These are phyloP conservation scores for Lactarius tabidus DNA, from an alignment of 768 basidiomycete species.

Conservation along the genomic window DNA sequence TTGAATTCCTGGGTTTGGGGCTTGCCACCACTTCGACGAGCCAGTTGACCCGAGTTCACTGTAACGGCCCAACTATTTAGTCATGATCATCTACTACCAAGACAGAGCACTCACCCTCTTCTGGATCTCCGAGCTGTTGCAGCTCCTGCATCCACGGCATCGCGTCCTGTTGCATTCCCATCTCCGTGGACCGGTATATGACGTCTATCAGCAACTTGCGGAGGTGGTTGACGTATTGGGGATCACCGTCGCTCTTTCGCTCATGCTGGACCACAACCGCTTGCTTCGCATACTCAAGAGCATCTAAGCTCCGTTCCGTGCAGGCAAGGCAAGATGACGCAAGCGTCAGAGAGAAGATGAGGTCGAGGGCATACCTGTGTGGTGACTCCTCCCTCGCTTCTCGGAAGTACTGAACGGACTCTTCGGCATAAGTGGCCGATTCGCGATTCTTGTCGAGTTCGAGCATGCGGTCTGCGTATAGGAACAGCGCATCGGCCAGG, in stretches of 20 bases:
- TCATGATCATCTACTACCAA: neutral
- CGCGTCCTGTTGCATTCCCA: neutral
- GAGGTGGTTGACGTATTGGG: neutral
- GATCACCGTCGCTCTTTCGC: neutral
- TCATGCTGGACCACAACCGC: slow-evolving; percentile 12
- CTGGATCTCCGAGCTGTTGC: neutral
- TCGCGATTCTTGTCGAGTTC: slow-evolving; percentile 13
- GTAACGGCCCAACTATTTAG: neutral
- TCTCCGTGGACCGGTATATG: slow-evolving; percentile 4
- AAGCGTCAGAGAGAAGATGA: slow-evolving; percentile 14
- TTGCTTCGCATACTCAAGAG: slow-evolving; percentile 15
- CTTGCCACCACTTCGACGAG: neutral
- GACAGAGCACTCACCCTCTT: neutral
- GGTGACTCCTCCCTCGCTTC: neutral
- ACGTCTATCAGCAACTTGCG: slow-evolving; percentile 9
- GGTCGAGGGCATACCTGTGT: slow-evolving; percentile 7
- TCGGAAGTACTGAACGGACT: slow-evolving; percentile 14
- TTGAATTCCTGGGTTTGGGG: neutral
- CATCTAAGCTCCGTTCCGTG: slow-evolving; percentile 5
- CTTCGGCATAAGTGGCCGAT: slow-evolving; percentile 15
- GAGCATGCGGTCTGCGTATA: slow-evolving; percentile 13
- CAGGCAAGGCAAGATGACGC: slow-evolving; percentile 19
- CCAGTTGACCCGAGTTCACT: neutral
- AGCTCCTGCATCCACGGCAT: slow-evolving; percentile 5
- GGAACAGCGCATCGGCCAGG: slow-evolving; percentile 12